Percentiles rank a stretch among this genome's conserved stretches.
phyloP scores from a whole-genome alignment of 148 eudicot species.

The Pharnaceum exiguum region DNA sequence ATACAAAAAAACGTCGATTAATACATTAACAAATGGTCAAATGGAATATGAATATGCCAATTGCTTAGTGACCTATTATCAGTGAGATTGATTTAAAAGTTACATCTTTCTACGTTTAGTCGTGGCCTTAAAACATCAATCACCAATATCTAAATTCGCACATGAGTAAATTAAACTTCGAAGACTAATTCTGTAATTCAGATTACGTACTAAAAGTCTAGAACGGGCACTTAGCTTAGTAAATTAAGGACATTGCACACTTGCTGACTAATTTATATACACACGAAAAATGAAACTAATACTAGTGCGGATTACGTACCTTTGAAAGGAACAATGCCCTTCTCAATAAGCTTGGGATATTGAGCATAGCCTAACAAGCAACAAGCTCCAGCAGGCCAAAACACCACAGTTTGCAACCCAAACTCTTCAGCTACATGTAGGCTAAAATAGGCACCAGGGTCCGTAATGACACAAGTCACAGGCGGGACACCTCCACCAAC shows the following conservation, averaged over 20 bases:
- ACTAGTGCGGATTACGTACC: slow-evolving; percentile 8
- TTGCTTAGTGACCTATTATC: neutral
- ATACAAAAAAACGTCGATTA: neutral
- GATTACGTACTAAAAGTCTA: no score
- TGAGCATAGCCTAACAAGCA: slow-evolving; percentile 21
- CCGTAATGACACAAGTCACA: slow-evolving; percentile 30
- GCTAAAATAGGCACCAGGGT: slow-evolving; percentile 18
- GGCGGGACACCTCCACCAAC: slow-evolving; percentile 26
- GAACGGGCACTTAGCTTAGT: no score
- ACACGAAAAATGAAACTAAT: neutral
- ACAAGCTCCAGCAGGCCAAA: slow-evolving; percentile 31
- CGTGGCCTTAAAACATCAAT: no score
- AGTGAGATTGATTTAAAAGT: no score
- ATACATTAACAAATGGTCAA: neutral
- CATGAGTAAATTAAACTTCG: no score
- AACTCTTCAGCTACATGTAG: slow-evolving; percentile 23
- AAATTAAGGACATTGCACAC: neutral
- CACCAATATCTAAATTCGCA: no score
- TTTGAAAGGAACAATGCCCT: slow-evolving; percentile 27
- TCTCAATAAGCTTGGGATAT: slow-evolving; percentile 20
- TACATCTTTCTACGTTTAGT: no score
- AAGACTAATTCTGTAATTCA: no score
- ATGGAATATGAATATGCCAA: no score
- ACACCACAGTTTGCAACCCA: slow-evolving; percentile 22
- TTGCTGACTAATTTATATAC: neutral